These are phyloP conservation scores for Cytospora leucostoma DNA, from an alignment of 2,329 filamentous ascomycete species.

Conservation along the genomic window DNA sequence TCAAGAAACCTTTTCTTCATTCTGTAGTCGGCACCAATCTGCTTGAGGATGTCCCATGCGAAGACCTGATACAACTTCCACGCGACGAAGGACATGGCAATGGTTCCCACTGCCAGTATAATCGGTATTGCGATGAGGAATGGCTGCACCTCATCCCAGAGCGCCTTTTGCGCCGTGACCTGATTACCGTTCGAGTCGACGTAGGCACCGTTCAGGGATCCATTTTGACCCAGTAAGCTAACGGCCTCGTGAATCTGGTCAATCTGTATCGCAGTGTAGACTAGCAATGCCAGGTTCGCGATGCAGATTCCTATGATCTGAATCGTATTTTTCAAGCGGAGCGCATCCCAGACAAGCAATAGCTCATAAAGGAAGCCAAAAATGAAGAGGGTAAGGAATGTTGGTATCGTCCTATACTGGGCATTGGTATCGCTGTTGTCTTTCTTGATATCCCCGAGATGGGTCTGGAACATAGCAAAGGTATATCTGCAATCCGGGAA, in stretches of 20 bases:
- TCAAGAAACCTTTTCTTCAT: constrained; percentile 97
- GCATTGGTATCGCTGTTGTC: constrained; percentile 47
- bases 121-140: constrained; percentile 84
- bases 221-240: constrained; percentile 46
- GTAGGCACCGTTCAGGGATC: constrained; percentile 43
- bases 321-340: constrained; percentile 96
- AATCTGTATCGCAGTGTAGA: constrained; percentile 91
- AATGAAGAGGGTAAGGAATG: constrained; percentile 93
- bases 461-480: constrained; percentile 81
- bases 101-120: constrained; percentile 74
- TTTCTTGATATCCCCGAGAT: constrained; percentile 47
- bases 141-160: constrained; percentile 72
- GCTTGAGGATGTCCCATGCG: constrained; percentile 99
- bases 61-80: constrained; percentile 99
- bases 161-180: constrained; percentile 37
- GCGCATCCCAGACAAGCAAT: constrained; percentile 86
- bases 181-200: constrained; percentile 30
- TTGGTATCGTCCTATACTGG: constrained; percentile 76
- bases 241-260: constrained; percentile 85
- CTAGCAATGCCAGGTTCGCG: constrained; percentile 86
- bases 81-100: constrained; percentile 73
- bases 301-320: constrained; percentile 94
- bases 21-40: constrained; percentile 93
- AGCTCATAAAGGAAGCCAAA: constrained; percentile 95
- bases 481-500: constrained; percentile 65